These are phyloP conservation scores for Bromus sterilis DNA, from an alignment of 176 grass and related monocot species.

Conservation along the genomic window DNA sequence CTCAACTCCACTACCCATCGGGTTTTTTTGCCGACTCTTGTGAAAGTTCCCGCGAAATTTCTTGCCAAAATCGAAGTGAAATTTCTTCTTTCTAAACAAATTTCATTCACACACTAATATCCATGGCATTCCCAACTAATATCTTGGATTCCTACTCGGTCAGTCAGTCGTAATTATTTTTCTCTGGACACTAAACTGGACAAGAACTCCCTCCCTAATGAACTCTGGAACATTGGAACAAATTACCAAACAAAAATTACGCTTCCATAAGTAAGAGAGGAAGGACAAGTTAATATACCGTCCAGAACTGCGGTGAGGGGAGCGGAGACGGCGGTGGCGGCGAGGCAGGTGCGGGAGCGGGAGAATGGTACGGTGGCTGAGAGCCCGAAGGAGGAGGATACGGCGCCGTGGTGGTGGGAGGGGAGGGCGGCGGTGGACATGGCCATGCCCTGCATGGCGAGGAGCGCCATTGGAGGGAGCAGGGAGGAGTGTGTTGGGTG, in stretches of 20 bases:
- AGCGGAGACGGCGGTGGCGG: slow-evolving; percentile 9
- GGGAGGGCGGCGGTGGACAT: neutral
- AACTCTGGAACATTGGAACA: neutral
- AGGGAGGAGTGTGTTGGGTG: neutral
- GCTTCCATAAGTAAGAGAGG: neutral
- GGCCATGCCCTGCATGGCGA: slow-evolving; percentile 33
- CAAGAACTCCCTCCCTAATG: neutral
- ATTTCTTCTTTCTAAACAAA: neutral
- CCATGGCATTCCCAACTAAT: neutral
- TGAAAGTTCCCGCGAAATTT: neutral
- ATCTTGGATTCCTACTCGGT: neutral
- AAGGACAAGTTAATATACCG: neutral
- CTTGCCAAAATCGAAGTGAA: neutral
- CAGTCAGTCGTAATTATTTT: neutral
- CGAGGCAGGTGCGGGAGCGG: neutral
- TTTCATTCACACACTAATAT: neutral
- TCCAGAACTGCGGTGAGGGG: slow-evolving; percentile 10
- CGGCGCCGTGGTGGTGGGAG: slow-evolving; percentile 16
- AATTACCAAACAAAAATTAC: neutral
- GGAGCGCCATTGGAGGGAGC: slow-evolving; percentile 35
- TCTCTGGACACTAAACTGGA: neutral
- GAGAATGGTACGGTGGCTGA: neutral
- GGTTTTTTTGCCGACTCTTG: neutral
- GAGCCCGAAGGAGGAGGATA: slow-evolving; percentile 38
- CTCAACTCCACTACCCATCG: neutral